These are phyloP conservation scores for Trametes gibbosa DNA, from an alignment of 768 basidiomycete species.

Conservation along the genomic window DNA sequence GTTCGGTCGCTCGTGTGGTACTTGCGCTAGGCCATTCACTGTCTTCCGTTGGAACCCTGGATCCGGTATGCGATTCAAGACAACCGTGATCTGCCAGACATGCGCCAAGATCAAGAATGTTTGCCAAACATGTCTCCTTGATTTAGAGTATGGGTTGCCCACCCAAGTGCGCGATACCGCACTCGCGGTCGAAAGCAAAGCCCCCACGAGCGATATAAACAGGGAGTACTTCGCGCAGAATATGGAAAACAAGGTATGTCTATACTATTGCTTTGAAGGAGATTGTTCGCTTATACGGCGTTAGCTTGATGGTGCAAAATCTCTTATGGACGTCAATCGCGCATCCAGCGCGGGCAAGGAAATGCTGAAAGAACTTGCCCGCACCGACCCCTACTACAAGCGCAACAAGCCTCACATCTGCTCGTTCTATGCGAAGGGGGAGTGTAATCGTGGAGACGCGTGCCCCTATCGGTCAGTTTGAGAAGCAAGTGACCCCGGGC, in stretches of 20 bases:
- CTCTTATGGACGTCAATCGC: constrained; percentile 56
- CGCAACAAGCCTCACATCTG: constrained; percentile 93
- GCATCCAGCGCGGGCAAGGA: constrained; percentile 86
- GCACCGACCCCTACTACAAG: constrained; percentile 97
- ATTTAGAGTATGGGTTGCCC: constrained; percentile 93
- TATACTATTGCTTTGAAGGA: background rate
- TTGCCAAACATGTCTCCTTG: constrained; percentile 96
- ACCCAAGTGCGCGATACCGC: constrained; percentile 98
- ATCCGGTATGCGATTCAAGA: constrained; percentile 89
- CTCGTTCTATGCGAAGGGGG: constrained; percentile 94
- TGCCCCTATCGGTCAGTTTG: constrained; percentile 78
- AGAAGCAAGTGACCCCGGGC: background rate
- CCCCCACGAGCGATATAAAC: constrained; percentile 96
- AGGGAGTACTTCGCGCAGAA: constrained; percentile 94
- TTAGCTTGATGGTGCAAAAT: constrained; percentile 71
- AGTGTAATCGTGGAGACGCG: constrained; percentile 86
- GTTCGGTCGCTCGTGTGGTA: constrained; percentile 93
- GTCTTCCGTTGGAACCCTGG: constrained; percentile 99
- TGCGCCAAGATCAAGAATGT: constrained; percentile 96
- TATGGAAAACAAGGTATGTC: constrained; percentile 76
- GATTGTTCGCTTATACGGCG: background rate
- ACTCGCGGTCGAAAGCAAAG: constrained; percentile 76
- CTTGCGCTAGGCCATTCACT: constrained; percentile 94
- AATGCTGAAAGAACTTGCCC: constrained; percentile 92
- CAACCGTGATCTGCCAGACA: constrained; percentile 95